These are phyloP conservation scores for Haplosporangium sp. DNA, from an alignment of 371 early-diverging fungal genomes.

Conservation along the genomic window DNA sequence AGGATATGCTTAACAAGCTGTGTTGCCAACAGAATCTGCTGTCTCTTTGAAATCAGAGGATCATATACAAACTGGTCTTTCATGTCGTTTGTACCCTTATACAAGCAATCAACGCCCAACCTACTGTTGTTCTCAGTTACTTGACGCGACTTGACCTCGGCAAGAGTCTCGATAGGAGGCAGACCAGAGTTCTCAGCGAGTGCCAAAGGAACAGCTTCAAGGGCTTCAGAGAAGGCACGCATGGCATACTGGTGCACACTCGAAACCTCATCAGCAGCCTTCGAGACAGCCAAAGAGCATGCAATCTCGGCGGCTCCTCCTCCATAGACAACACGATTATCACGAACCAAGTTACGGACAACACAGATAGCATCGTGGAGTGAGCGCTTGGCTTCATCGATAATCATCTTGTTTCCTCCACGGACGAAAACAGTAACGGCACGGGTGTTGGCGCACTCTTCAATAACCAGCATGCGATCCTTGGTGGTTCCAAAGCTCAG, in stretches of 20 bases:
- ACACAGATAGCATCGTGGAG: slow-evolving; percentile 99
- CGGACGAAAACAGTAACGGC: slow-evolving; percentile 99
- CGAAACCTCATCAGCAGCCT: slow-evolving; percentile 89
- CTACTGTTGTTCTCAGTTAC: slow-evolving; percentile 85
- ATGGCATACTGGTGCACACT: slow-evolving; percentile 95
- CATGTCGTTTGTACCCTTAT: slow-evolving; percentile 96
- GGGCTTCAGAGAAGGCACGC: slow-evolving; percentile 97
- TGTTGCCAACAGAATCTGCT: slow-evolving; percentile 97
- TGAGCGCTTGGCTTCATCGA: slow-evolving; percentile 99
- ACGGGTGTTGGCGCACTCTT: slow-evolving; percentile 97
- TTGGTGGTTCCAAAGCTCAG: slow-evolving; percentile 98
- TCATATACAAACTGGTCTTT: slow-evolving; percentile 97
- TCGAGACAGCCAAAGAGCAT: slow-evolving; percentile 92
- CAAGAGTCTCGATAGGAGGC: slow-evolving; percentile 95
- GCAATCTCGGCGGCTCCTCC: slow-evolving; percentile 99
- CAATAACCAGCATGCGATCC: slow-evolving; percentile 98
- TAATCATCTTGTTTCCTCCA: slow-evolving; percentile 99
- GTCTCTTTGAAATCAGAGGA: slow-evolving; percentile 98
- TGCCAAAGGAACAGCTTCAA: slow-evolving; percentile 97
- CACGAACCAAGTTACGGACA: slow-evolving; percentile 97
- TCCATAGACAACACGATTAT: slow-evolving; percentile 99
- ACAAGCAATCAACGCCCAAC: slow-evolving; percentile 97
- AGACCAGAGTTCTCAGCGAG: slow-evolving; percentile 99
- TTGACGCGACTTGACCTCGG: slow-evolving; percentile 95
- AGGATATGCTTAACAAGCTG: slow-evolving; percentile 99